Conservation (phyloP, 2,329 filamentous ascomycete species). For the Sporothrix phasma region DNA sequence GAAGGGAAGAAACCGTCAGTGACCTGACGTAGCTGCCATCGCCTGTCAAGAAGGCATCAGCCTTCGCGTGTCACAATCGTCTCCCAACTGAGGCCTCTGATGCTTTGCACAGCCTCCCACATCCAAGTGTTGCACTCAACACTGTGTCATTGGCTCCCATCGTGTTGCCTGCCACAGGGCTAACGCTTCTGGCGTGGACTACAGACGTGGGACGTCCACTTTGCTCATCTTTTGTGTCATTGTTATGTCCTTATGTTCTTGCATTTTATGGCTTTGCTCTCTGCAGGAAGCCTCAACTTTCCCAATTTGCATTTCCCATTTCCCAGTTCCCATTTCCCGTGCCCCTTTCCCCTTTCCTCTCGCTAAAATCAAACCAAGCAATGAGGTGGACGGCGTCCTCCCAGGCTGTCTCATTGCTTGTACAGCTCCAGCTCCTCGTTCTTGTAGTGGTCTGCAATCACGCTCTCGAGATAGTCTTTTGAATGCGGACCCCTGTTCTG, state of each 20-base stretch:
- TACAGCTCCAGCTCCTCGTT: constrained; percentile 20
- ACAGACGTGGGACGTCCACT: too few relatives aligned
- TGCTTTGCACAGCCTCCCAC: too few relatives aligned
- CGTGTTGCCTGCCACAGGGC: constrained; percentile 1
- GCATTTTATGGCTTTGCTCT: background rate
- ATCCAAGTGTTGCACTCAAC: too few relatives aligned
- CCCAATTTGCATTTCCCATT: too few relatives aligned
- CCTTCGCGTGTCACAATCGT: background rate
- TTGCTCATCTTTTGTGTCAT: too few relatives aligned
- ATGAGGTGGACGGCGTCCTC: background rate
- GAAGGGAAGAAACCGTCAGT: background rate
- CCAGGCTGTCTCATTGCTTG: background rate
- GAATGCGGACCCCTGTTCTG: constrained; percentile 25
- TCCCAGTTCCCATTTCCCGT: background rate
- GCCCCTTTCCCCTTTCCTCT: background rate
- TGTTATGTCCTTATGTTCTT: too few relatives aligned
- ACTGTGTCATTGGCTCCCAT: background rate
- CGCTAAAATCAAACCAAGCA: background rate
- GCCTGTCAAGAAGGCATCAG: background rate
- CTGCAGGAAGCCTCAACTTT: too few relatives aligned
- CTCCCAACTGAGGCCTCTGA: background rate
- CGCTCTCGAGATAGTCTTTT: constrained; percentile 22
- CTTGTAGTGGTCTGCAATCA: constrained; percentile 25
- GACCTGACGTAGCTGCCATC: background rate
- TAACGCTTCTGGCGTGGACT: background rate